Conservation (phyloP, 176 grass and related monocot genomes). For the Puya raimondii region DNA sequence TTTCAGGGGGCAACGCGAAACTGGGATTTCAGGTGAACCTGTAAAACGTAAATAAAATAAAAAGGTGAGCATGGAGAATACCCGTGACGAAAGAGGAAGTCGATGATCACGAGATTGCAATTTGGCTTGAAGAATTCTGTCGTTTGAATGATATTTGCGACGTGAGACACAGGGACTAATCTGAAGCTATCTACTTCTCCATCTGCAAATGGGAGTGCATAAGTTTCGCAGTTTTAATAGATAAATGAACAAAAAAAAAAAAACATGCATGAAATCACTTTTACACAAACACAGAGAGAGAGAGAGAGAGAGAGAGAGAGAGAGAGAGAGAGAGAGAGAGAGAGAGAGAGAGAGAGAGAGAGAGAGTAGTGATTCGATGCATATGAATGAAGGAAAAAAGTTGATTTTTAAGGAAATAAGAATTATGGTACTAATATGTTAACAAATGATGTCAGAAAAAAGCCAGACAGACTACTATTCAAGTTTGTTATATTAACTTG, state of each 20-base stretch:
- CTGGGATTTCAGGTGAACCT: too few species aligned
- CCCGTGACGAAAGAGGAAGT: slow-evolving; percentile 89
- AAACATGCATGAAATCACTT: not conserved
- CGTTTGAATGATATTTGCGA: slow-evolving; percentile 53
- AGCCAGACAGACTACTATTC: not conserved
- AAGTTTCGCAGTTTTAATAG: not conserved
- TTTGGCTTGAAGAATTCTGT: slow-evolving; percentile 75
- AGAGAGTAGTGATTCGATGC: too few species aligned
- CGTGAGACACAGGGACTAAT: slow-evolving; percentile 51
- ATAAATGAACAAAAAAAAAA: slow-evolving; percentile 6
- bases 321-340: too few species aligned
- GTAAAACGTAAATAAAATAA: not conserved
- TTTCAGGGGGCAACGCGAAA: too few species aligned
- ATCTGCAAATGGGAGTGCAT: slow-evolving; percentile 29
- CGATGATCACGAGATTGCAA: slow-evolving; percentile 67
- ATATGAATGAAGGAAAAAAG: too few species aligned
- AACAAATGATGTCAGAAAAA: not conserved
- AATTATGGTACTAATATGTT: not conserved
- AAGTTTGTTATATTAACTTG: not conserved
- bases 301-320: not conserved
- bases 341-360: too few species aligned
- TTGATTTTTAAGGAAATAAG: not conserved
- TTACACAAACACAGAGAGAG: not conserved
- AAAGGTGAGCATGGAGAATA: slow-evolving; percentile 13
- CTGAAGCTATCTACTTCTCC: slow-evolving; percentile 93